Evolutionary conservation across 2,329 filamentous ascomycete species (phyloP), one percentile per base, ranked within the genome.

Genomic region (Aspergillus hiratsukae): DNA sequence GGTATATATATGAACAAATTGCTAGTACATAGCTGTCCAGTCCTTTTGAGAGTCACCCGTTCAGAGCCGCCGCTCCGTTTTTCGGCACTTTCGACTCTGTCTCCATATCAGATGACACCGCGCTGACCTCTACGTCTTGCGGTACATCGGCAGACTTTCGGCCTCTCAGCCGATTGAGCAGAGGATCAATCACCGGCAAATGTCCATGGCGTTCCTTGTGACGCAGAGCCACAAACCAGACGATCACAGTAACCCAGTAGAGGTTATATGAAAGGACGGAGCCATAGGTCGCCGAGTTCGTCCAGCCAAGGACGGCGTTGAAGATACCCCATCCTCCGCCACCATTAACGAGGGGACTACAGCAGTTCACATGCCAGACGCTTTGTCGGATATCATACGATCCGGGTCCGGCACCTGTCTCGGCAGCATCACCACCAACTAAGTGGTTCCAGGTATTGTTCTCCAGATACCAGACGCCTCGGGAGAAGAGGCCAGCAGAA

Each of bases 361-460:
- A 94, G 78, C 89, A 95, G 67, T 92, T 91, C 53, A 93, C 83
- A 67, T 93, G 89, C 89, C 90, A 93, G 23, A 94, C 87, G 60
- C 83, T 90, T 66, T 87, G 80, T 55, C 83, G 80, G 63, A 93
- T 91, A 64, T 94, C 87, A 71, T 93, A 93, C 1, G 87, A 90
- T 3, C 90, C 89, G 1, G 89, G 81, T 0, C 90, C 89, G 23
- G 79, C 73, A 1, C 86, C 86, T 14, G 79, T 80, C 67, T 88
- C 86, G 19, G 80, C 78, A 4, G 80, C 83, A 66, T 87, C 85
- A 37, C 76, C 73, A 14, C 80, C 80, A 23, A 76, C 71, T 8
- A 83, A 66, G 54, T 83, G 81, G 62, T 83, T 85, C 87, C 88
- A 94, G 29, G 73, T 67, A 58, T 91, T 80, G 59, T 80, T 79